These are phyloP conservation scores for Stagonosporopsis vannaccii DNA, from an alignment of 2,329 filamentous ascomycete species.

Conservation along the genomic window DNA sequence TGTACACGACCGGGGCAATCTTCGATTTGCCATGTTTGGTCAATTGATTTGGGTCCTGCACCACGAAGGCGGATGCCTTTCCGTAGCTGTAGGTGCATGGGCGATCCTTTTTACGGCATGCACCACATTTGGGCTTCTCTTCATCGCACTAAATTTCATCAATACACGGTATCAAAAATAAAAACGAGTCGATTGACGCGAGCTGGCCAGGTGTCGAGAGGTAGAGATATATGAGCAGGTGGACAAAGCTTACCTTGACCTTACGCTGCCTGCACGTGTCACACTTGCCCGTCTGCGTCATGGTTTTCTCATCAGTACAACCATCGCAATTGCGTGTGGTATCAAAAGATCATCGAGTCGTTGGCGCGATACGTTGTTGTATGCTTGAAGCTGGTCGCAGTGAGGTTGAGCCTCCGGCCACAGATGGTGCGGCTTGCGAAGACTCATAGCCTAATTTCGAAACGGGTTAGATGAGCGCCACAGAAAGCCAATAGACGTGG, in stretches of 20 bases:
- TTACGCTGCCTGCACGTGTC: slow-evolving; percentile 42
- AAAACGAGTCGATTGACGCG: background rate
- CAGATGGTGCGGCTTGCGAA: background rate
- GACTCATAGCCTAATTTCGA: background rate
- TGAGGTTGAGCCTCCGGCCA: background rate
- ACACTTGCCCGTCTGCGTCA: slow-evolving; percentile 44
- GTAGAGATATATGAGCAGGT: background rate
- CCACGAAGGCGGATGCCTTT: slow-evolving; percentile 35
- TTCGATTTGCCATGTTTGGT: slow-evolving; percentile 40
- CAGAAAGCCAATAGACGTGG: background rate
- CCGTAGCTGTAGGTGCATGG: slow-evolving; percentile 39
- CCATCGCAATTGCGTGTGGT: background rate
- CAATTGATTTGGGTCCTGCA: slow-evolving; percentile 39
- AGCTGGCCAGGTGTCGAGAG: background rate
- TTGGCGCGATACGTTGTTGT: background rate
- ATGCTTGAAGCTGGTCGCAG: background rate
- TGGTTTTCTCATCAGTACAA: background rate
- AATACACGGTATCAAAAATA: background rate
- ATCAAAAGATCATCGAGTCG: background rate
- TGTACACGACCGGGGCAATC: slow-evolving; percentile 22
- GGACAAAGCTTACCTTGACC: slow-evolving; percentile 34
- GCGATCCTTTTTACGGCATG: slow-evolving; percentile 39
- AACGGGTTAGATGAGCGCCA: background rate
- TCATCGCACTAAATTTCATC: slow-evolving; percentile 37
- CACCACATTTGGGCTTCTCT: slow-evolving; percentile 36